phyloP scores from a whole-genome alignment of 2,329 filamentous ascomycete genomes.

The Penicillium sp. region DNA sequence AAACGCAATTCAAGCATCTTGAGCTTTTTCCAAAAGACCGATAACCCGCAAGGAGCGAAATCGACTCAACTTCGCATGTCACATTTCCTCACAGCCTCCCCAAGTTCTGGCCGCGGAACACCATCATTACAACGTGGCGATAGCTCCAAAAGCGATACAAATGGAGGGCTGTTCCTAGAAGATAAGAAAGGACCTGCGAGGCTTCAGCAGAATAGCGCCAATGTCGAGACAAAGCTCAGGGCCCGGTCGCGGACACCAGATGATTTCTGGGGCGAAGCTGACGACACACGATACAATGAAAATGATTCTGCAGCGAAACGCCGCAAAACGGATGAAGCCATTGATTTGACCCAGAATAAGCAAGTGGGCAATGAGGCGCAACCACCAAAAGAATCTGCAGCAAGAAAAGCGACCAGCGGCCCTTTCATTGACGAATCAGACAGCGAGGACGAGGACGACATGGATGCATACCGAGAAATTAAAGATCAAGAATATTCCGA shows the following conservation, averaged over 20 bases:
- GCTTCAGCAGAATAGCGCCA: background rate
- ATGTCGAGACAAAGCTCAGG: slow-evolving; percentile 4
- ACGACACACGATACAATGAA: slow-evolving; percentile 34
- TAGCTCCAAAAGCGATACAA: slow-evolving; percentile 10
- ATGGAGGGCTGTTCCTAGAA: slow-evolving; percentile 38
- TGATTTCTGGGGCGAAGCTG: slow-evolving; percentile 36
- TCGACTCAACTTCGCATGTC: slow-evolving; percentile 57
- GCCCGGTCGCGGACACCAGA: slow-evolving; percentile 32
- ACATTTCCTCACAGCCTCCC: slow-evolving; percentile 33
- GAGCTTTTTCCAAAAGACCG: slow-evolving; percentile 72
- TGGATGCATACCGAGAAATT: slow-evolving; percentile 27
- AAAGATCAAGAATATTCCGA: slow-evolving; percentile 9
- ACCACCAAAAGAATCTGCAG: background rate
- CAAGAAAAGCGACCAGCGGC: slow-evolving; percentile 28
- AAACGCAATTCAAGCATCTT: slow-evolving; percentile 65
- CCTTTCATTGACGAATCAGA: slow-evolving; percentile 52
- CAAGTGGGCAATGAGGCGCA: background rate
- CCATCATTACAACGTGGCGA: slow-evolving; percentile 11
- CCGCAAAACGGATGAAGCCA: slow-evolving; percentile 30
- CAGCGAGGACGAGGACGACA: slow-evolving; percentile 56
- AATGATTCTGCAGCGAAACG: slow-evolving; percentile 33
- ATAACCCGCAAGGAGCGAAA: slow-evolving; percentile 53
- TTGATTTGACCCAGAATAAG: background rate
- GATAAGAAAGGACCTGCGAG: slow-evolving; percentile 27
- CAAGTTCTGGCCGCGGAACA: slow-evolving; percentile 30